Conservation (phyloP, 352 stramenopile species). For the Thraustochytrium sp. region DNA sequence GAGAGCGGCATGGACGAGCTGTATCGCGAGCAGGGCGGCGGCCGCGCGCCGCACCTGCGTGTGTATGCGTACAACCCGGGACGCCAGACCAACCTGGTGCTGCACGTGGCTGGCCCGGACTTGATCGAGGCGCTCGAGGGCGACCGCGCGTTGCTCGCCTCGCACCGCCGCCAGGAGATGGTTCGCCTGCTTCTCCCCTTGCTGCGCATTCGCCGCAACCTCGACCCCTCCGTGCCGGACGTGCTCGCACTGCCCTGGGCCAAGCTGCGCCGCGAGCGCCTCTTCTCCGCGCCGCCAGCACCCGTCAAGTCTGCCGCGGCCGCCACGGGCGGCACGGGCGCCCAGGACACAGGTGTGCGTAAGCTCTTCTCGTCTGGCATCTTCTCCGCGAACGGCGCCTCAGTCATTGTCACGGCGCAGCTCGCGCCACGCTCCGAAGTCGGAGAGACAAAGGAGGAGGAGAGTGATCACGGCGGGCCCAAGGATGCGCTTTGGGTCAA, state of each 20-base stretch:
- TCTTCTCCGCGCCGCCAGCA: background rate
- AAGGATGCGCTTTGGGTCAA: background rate
- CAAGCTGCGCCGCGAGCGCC: constrained; percentile 5
- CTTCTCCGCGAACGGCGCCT: constrained; percentile 16
- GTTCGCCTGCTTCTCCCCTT: background rate
- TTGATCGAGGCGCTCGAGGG: constrained; percentile 35
- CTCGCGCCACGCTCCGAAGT: background rate
- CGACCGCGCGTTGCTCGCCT: background rate
- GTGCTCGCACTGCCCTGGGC: constrained; percentile 1
- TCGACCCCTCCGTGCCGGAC: background rate
- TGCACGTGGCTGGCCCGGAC: background rate
- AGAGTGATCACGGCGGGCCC: background rate
- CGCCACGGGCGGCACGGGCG: too few relatives aligned
- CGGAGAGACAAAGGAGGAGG: background rate
- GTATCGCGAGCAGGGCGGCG: background rate
- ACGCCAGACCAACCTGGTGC: background rate
- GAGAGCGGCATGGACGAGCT: constrained; percentile 24
- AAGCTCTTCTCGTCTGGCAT: constrained; percentile 40
- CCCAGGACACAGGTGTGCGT: too few relatives aligned
- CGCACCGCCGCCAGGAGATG: constrained; percentile 21
- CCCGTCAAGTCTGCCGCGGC: background rate
- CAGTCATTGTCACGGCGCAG: constrained; percentile 19
- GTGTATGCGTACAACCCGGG: constrained; percentile 35
- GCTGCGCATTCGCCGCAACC: constrained; percentile 9
- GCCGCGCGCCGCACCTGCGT: background rate